Evolutionary conservation across 768 basidiomycete genomes (phyloP), one percentile per base, ranked within the genome.

Genomic region (Trametes meyenii): DNA sequence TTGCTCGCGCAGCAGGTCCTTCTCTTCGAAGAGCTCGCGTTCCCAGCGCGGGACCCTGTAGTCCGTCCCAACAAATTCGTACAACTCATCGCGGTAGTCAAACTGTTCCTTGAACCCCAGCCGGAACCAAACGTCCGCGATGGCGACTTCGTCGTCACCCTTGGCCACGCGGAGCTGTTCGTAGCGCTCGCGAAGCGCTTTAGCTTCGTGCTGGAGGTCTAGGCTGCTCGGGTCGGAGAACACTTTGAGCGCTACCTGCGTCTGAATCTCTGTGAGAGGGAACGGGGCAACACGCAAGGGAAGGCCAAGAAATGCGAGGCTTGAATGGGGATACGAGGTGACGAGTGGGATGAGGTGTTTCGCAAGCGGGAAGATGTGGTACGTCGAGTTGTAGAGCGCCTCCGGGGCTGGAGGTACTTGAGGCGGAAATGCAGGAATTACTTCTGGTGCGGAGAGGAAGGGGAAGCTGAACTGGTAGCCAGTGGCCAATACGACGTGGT

Each of bases 261-360:
- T 87, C 73, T 96, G 94, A 0, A 83, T 84, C 72, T 97, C 92
- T 51, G 87, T 78, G 0, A 94, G 69, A 0, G 92, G 93, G 61
- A 96, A 82, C 2, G 94, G 94, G 0, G 81, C 81, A 29, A 92
- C 84, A 19, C 77, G 75, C 19, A 78, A 69, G 1, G 78, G 78
- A 7, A 92, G 80, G 2, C 89, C 84, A 50, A 89, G 76, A 72
- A 94, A 91, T 6, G 84, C 88, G 45, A 92, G 69, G 7, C 81
- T 81, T 0, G 78, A 70, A 2, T 79, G 77, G 1, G 79, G 86
- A 69, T 76, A 81, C 45, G 78, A 79, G 1, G 38, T 50, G 16
- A 59, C 58, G 29, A 92, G 66, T 0, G 91, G 91, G 67, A 92
- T 89, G 8, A 93, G 61, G 60, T 90, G 83, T 66, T 79, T 81